Base-by-base conservation (phyloP, 2,329 filamentous ascomycete species). In the Cladosporium halotolerans region DNA sequence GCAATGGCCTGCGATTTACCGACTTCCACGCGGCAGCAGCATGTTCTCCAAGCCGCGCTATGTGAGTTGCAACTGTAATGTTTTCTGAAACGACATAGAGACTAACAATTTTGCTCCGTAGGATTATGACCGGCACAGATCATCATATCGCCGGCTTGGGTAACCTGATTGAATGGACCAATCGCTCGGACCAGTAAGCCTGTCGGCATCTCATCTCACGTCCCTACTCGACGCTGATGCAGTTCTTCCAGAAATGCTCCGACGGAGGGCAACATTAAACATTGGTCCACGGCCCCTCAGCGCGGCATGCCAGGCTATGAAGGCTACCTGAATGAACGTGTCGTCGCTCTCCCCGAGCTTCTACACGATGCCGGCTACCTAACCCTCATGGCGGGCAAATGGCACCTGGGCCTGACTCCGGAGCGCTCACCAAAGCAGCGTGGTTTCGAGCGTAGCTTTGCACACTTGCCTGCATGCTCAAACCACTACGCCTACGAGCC, bases 11-110 rank as follows among this genome's bases (percentile, higher is more conserved):
- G 16, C 77, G 81, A 4, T 82, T 84, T 61, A 84, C 81, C 0
- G 79, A 84, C 60, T 85, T 83, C 65, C 82, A 85, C 61, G 79
- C 81, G 1, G 82, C 83, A 0, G 79, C 81, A 2, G 82, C 82
- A 47, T 85, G 81, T 67, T 84, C 81, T 46, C 83, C 83, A 1
- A 82, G 80, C 2, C 73, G 82, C 36, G 79, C 81, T 14, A 85
- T 85, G 82, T 53, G 28, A 19, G 50, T 36, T 10, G 10, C 33
- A 36, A 2, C n/a, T 10, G 10, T 9, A 7, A 8, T 10, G 33
- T 10, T 36, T 10, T 14, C 11, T 8, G n/a, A 14, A 4, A 13
- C n/a, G 10, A 13, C n/a, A n/a, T 6, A 4, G 4, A 14, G 36
- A 39, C 10, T 13, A 11, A 39, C 11, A 14, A 14, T 8, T 38